phyloP scores from a whole-genome alignment of 768 basidiomycete species.

The Termitomyces sp. region DNA sequence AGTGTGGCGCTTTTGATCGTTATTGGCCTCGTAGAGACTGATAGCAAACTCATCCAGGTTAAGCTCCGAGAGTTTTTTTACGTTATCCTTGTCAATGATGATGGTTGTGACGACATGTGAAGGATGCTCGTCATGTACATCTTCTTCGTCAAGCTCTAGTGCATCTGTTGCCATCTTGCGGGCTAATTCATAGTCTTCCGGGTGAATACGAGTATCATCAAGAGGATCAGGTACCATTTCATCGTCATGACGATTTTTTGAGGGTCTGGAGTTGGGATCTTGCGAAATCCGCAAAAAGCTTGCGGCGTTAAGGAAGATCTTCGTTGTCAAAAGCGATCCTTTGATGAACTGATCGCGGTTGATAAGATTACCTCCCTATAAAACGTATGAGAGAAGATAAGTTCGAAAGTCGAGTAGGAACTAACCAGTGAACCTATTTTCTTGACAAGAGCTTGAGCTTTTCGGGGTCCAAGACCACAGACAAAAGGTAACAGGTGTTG shows the following conservation, averaged over 20 bases:
- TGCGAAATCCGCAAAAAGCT: slow-evolving; percentile 86
- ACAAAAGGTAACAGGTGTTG: slow-evolving; percentile 86
- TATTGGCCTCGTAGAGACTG: slow-evolving; percentile 80
- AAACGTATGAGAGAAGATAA: slow-evolving; percentile 1
- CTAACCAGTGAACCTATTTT: slow-evolving; percentile 75
- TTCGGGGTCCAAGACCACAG: slow-evolving; percentile 91
- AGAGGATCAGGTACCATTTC: slow-evolving; percentile 82
- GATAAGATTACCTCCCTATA: slow-evolving; percentile 79
- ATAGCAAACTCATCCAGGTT: slow-evolving; percentile 96
- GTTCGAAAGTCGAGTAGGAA: slow-evolving; percentile 14
- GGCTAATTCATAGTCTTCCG: slow-evolving; percentile 96
- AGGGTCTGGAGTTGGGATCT: slow-evolving; percentile 57
- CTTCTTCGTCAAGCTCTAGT: slow-evolving; percentile 96
- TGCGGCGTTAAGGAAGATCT: slow-evolving; percentile 91
- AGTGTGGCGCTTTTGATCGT: slow-evolving; percentile 85
- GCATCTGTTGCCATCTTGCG: slow-evolving; percentile 99
- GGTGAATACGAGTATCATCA: slow-evolving; percentile 94
- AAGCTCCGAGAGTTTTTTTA: slow-evolving; percentile 80
- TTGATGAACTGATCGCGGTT: slow-evolving; percentile 91
- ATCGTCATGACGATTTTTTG: slow-evolving; percentile 64
- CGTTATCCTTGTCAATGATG: slow-evolving; percentile 78
- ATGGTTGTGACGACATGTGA: slow-evolving; percentile 85
- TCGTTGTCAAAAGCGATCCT: slow-evolving; percentile 72
- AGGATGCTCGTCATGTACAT: slow-evolving; percentile 87
- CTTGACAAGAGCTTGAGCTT: slow-evolving; percentile 80